These are phyloP conservation scores for Penicillium brasilianum DNA, from an alignment of 2,329 filamentous ascomycete species.

Conservation along the genomic window DNA sequence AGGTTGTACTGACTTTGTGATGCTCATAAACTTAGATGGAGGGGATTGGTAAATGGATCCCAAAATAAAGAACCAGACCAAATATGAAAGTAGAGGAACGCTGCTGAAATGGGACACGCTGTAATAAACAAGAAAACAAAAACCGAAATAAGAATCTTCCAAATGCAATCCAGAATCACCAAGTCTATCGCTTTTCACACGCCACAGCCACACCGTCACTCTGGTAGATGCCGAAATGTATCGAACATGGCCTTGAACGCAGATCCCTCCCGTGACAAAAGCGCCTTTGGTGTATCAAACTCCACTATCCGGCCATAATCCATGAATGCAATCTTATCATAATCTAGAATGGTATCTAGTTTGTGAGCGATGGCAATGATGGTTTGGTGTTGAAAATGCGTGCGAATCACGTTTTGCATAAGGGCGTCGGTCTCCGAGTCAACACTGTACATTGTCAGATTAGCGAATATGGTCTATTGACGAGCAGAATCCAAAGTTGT, in stretches of 20 bases:
- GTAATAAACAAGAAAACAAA: background rate
- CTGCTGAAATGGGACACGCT: background rate
- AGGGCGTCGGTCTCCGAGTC: conserved; percentile 59
- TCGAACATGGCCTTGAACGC: conserved; percentile 27
- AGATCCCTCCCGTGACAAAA: conserved; percentile 25
- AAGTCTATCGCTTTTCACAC: background rate
- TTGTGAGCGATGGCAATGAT: conserved; percentile 61
- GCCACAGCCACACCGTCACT: background rate
- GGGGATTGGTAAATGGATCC: background rate
- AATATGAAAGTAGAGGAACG: background rate
- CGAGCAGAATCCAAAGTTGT: too few species aligned
- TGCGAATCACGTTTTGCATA: conserved; percentile 59
- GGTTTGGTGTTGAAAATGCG: conserved; percentile 58
- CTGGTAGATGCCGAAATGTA: conserved; percentile 9
- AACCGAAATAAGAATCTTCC: background rate
- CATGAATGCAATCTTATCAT: conserved; percentile 37
- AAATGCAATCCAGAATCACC: background rate
- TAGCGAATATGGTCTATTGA: background rate
- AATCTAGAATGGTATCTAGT: conserved; percentile 45
- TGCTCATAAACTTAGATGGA: background rate
- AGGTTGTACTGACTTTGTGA: conserved; percentile 31
- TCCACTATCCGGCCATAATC: conserved; percentile 34
- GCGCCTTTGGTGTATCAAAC: conserved; percentile 25
- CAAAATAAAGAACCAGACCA: background rate
- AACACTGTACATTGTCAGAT: conserved; percentile 45